Percentiles rank a stretch among this genome's conserved stretches.
phyloP scores from a whole-genome alignment of 768 basidiomycete genomes.

The Rhizopogon sp. region DNA sequence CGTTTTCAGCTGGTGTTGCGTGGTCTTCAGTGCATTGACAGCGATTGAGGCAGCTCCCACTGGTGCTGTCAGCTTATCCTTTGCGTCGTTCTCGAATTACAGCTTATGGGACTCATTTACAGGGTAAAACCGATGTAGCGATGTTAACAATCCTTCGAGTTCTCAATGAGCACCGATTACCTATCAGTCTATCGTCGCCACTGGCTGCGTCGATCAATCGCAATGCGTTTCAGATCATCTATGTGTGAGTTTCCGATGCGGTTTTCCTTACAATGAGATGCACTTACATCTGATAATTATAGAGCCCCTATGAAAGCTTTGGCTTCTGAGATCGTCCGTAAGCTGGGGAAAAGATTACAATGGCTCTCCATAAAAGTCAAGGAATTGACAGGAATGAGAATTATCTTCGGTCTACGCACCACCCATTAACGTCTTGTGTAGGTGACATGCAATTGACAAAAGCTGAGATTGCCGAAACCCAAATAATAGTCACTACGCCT shows the following conservation, averaged over 20 bases:
- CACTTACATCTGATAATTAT: neutral
- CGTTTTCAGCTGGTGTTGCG: conserved; percentile 1
- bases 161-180: conserved; percentile 60
- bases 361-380: conserved; percentile 87
- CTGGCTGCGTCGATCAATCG: conserved; percentile 52
- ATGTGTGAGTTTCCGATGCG: conserved; percentile 57
- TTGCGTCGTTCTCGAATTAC: neutral
- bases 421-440: conserved; percentile 7
- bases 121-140: conserved; percentile 99
- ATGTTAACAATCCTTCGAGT: conserved; percentile 91
- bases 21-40: neutral
- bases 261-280: neutral
- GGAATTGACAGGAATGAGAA: conserved; percentile 75
- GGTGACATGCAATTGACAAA: conserved; percentile 97
- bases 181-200: conserved; percentile 21
- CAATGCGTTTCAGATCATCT: conserved; percentile 91
- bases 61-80: conserved; percentile 70
- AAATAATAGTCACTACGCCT: conserved; percentile 97
- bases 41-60: conserved; percentile 69
- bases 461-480: conserved; percentile 89
- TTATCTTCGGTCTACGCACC: neutral
- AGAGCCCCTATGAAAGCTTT: conserved; percentile 99
- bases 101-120: conserved; percentile 6
- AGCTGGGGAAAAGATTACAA: conserved; percentile 81
- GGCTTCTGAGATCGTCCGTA: conserved; percentile 91